phyloP scores from a whole-genome alignment of 1,284 basidiomycete species.

The Ceratobasidium sp. region DNA sequence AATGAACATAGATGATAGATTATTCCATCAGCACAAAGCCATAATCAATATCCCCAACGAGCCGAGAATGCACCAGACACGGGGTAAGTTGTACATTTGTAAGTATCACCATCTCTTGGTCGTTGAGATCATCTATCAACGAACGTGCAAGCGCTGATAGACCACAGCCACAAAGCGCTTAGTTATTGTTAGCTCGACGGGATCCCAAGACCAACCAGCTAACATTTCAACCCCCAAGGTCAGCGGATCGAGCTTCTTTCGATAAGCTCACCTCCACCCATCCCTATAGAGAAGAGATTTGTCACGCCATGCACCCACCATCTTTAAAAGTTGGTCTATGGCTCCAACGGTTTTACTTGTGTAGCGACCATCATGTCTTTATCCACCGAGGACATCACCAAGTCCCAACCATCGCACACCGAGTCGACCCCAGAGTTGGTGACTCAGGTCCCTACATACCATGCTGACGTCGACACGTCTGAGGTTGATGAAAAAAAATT shows the following conservation, averaged over 20 bases:
- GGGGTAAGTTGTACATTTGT: slow-evolving; percentile 7
- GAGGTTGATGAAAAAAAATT: slow-evolving; percentile 47
- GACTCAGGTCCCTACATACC: slow-evolving; percentile 16
- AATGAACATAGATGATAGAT: not conserved
- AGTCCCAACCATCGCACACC: slow-evolving; percentile 8
- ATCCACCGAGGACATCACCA: not conserved
- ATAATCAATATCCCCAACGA: not conserved
- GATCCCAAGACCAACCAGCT: not conserved
- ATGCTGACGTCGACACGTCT: slow-evolving; percentile 32
- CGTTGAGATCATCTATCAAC: not conserved
- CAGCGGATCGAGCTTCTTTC: slow-evolving; percentile 14
- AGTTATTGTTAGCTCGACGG: not conserved
- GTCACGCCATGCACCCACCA: not conserved
- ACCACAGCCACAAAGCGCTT: not conserved
- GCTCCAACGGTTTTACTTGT: not conserved
- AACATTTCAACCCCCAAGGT: slow-evolving; percentile 2
- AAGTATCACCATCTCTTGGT: not conserved
- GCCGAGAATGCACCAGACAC: not conserved
- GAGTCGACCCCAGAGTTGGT: not conserved
- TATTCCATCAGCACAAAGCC: not conserved
- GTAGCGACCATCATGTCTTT: slow-evolving; percentile 12
- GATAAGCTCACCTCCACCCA: not conserved
- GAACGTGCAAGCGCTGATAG: too few species aligned
- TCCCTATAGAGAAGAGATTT: slow-evolving; percentile 4
- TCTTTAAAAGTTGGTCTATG: not conserved